phyloP scores from a whole-genome alignment of 2,329 filamentous ascomycete species.

The Tolypocladium ophioglossoides region DNA sequence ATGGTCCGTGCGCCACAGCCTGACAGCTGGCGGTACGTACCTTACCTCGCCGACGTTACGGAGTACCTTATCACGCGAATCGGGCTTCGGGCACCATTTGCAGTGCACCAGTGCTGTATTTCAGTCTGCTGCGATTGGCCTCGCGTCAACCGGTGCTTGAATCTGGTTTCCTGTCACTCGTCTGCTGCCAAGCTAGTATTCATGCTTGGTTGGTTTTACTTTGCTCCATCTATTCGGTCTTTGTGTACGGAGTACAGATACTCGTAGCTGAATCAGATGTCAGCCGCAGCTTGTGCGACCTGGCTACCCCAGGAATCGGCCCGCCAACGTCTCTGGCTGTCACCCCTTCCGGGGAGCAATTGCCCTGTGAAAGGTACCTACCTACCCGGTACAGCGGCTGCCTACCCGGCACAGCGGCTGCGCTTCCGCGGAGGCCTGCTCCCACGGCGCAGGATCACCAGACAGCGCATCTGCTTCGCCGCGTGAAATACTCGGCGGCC shows the following conservation, averaged over 20 bases:
- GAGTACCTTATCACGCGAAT: neutral
- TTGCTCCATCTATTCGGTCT: no score
- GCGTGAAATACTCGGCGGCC: neutral
- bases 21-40: neutral
- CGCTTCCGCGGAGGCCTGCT: neutral
- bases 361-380: neutral
- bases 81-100: no score
- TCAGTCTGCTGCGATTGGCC: no score
- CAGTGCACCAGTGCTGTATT: no score
- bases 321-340: neutral
- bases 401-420: neutral
- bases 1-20: constrained; percentile 6
- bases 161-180: no score
- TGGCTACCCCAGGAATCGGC: neutral
- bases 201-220: no score
- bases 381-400: no score
- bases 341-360: neutral
- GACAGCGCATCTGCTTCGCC: neutral
- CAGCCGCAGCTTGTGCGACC: no score
- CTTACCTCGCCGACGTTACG: neutral
- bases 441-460: neutral
- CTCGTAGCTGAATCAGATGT: no score
- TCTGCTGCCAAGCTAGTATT: no score
- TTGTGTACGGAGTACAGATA: no score
- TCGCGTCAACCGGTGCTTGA: no score